Percentiles rank a stretch among this genome's conserved stretches.
Evolutionary conservation across 2,329 filamentous ascomycete species (phyloP).

Genomic region (Nemania abortiva): DNA sequence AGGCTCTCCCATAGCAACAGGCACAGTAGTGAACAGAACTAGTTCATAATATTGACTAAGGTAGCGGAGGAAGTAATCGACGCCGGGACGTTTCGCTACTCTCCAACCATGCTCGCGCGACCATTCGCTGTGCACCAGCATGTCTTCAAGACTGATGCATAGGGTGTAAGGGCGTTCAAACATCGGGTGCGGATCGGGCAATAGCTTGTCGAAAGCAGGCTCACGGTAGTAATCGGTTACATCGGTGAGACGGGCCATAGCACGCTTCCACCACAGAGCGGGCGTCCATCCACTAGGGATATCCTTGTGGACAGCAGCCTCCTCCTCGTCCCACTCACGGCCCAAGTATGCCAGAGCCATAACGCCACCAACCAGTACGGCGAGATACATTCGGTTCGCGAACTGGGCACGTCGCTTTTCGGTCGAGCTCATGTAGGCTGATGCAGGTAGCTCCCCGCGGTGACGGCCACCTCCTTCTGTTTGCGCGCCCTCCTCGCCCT

Average conservation of each 20-base stretch:
- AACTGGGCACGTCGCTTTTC: conserved; percentile 83
- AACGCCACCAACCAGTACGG: conserved; percentile 67
- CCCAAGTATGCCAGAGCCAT: conserved; percentile 80
- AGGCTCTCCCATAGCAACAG: conserved; percentile 85
- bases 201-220: conserved; percentile 91
- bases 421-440: conserved; percentile 89
- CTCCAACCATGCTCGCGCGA: conserved; percentile 93
- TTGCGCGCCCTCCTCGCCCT: conserved; percentile 51
- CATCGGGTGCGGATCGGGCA: conserved; percentile 83
- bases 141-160: conserved; percentile 91
- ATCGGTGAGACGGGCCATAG: conserved; percentile 78
- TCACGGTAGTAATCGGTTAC: conserved; percentile 94
- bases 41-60: conserved; percentile 98
- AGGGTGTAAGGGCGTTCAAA: conserved; percentile 91
- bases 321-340: conserved; percentile 87
- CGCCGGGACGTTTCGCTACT: conserved; percentile 91
- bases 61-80: conserved; percentile 98
- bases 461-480: conserved; percentile 63
- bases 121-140: conserved; percentile 96
- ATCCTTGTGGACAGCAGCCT: conserved; percentile 75
- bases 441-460: conserved; percentile 76
- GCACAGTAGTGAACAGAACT: conserved; percentile 92
- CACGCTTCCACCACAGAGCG: conserved; percentile 82
- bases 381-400: conserved; percentile 79
- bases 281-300: conserved; percentile 84